Percentiles rank a stretch among this genome's conserved stretches.
These are phyloP conservation scores for Globisporangium paddicum DNA, from an alignment of 352 stramenopile species.

Conservation along the genomic window DNA sequence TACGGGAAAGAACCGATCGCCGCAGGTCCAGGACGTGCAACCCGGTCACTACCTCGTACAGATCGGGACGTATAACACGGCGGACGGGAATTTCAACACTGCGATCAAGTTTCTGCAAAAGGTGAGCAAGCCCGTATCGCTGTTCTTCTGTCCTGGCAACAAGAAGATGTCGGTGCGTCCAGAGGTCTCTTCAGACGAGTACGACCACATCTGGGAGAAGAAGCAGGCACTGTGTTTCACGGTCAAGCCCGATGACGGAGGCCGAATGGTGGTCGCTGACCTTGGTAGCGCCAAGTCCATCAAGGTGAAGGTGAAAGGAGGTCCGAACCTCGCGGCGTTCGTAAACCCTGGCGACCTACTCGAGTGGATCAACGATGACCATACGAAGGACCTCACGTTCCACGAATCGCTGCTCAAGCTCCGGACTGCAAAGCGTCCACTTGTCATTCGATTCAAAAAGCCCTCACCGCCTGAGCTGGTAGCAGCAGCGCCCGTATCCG, in stretches of 20 bases:
- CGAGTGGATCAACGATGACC: constrained; percentile 83
- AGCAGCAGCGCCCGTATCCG: constrained; percentile 13
- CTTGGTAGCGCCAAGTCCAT: constrained; percentile 83
- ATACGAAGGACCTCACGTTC: constrained; percentile 65
- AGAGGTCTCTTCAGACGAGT: constrained; percentile 64
- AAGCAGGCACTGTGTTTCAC: constrained; percentile 85
- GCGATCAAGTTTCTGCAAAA: constrained; percentile 89
- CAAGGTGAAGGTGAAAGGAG: constrained; percentile 75
- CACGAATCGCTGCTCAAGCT: constrained; percentile 82
- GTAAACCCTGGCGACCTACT: constrained; percentile 65
- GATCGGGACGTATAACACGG: constrained; percentile 81
- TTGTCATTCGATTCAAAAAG: constrained; percentile 85
- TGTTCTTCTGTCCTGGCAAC: constrained; percentile 82
- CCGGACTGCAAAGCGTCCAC: constrained; percentile 71
- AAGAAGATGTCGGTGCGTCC: constrained; percentile 74
- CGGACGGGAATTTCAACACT: constrained; percentile 84
- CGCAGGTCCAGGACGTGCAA: constrained; percentile 84
- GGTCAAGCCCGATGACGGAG: constrained; percentile 54
- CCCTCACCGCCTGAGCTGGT: constrained; percentile 34
- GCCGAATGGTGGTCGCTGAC: constrained; percentile 76
- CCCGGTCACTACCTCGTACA: constrained; percentile 85
- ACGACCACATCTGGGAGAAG: constrained; percentile 88
- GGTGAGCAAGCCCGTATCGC: constrained; percentile 76
- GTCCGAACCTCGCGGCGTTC: constrained; percentile 42
- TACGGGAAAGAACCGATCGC: constrained; percentile 84